These are phyloP conservation scores for Lupinus albus DNA, from an alignment of 306 rosid genomes.

Conservation along the genomic window DNA sequence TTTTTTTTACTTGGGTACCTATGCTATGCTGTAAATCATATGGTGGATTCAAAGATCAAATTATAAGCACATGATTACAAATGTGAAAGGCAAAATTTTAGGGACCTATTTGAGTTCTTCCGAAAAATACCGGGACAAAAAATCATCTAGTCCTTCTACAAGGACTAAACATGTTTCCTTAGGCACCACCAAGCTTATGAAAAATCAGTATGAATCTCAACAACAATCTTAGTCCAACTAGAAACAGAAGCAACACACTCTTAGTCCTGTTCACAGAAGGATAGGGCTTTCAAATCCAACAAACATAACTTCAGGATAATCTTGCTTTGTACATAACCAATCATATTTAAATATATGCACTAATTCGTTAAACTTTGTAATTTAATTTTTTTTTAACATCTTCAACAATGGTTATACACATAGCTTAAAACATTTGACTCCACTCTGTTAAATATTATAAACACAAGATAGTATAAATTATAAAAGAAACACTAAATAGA, in stretches of 20 bases:
- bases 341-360: slow-evolving; percentile 12
- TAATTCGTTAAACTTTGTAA: slow-evolving; percentile 2
- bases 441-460: slow-evolving; percentile 11
- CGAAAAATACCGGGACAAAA: not conserved
- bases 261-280: slow-evolving; percentile 13
- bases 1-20: too few species aligned
- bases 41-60: too few species aligned
- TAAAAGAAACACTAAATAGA: slow-evolving; percentile 8
- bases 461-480: slow-evolving; percentile 1
- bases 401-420: slow-evolving; percentile 8
- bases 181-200: slow-evolving; percentile 26
- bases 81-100: too few species aligned
- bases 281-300: slow-evolving; percentile 9
- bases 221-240: slow-evolving; percentile 19
- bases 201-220: slow-evolving; percentile 9
- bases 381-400: slow-evolving; percentile 21
- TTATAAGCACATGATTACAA: not conserved
- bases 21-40: not conserved
- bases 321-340: slow-evolving; percentile 1
- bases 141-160: slow-evolving; percentile 3
- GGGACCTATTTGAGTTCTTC: not conserved
- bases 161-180: not conserved
- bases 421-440: slow-evolving; percentile 16
- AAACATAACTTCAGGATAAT: not conserved
- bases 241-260: slow-evolving; percentile 19